Conservation (phyloP, 306 rosid species). For the Pyrus pyrifolia region DNA sequence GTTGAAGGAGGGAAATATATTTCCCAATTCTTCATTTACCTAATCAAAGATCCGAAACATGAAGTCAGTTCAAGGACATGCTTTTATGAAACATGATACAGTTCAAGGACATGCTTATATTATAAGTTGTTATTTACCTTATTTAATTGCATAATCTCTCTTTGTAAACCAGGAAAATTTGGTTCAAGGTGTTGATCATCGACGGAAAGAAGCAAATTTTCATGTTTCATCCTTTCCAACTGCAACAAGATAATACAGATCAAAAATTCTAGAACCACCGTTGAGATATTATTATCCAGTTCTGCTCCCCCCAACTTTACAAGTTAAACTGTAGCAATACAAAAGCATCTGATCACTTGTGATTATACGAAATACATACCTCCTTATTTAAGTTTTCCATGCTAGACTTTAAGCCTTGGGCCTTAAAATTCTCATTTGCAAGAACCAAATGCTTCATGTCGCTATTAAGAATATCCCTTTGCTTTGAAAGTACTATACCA, state of each 20-base stretch:
- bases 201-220: conserved; percentile 44
- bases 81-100: neutral
- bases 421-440: conserved; percentile 30
- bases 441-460: conserved; percentile 50
- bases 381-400: conserved; percentile 67
- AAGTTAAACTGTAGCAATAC: neutral
- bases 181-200: conserved; percentile 41
- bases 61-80: conserved; percentile 4
- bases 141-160: conserved; percentile 62
- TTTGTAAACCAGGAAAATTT: conserved; percentile 57
- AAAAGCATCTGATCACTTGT: neutral
- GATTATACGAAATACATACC: conserved; percentile 33
- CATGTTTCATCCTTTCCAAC: conserved; percentile 86
- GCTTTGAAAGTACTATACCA: conserved; percentile 24
- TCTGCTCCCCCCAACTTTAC: conserved; percentile 3
- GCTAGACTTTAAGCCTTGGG: conserved; percentile 64
- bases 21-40: conserved; percentile 85
- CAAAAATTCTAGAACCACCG: neutral
- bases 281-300: neutral
- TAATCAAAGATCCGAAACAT: conserved; percentile 22
- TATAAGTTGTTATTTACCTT: conserved; percentile 42
- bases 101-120: neutral
- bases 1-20: conserved; percentile 61
- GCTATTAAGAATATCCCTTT: conserved; percentile 31
- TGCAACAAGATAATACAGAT: conserved; percentile 35